These are phyloP conservation scores for Arthroderma uncinatum DNA, from an alignment of 2,329 filamentous ascomycete species.

Conservation along the genomic window DNA sequence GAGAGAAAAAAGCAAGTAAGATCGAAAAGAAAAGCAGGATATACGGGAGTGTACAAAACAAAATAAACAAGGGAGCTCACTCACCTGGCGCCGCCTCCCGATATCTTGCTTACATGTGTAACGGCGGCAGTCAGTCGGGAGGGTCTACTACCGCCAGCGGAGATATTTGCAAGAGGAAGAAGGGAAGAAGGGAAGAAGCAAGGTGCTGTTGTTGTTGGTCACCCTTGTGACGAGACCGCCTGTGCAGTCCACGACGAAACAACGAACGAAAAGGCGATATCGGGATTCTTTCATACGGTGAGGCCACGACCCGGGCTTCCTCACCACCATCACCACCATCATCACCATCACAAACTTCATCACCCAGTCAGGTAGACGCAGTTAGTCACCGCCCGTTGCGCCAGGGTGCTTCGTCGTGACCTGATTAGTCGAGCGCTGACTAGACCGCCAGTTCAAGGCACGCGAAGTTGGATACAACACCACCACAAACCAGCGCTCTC, in stretches of 20 bases:
- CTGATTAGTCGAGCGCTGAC: slow-evolving; percentile 2
- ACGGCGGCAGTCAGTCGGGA: slow-evolving; percentile 5
- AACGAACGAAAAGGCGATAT: background rate
- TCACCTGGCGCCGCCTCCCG: slow-evolving; percentile 7
- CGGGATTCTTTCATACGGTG: background rate
- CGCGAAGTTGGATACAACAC: background rate
- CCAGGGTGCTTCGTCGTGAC: background rate
- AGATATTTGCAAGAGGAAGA: background rate
- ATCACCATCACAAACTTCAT: background rate
- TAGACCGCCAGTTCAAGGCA: background rate
- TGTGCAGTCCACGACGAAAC: background rate
- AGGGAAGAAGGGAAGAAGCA: background rate
- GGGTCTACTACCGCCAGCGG: background rate
- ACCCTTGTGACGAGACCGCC: slow-evolving; percentile 5
- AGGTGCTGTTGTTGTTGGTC: background rate
- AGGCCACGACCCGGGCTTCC: background rate
- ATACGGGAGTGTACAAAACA: background rate
- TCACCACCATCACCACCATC: background rate
- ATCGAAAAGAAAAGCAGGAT: background rate
- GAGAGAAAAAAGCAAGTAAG: background rate
- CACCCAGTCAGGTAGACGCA: background rate
- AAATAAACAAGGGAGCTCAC: background rate
- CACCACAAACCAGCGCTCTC: background rate
- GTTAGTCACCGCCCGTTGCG: slow-evolving; percentile 5
- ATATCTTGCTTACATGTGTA: slow-evolving; percentile 8